These are phyloP conservation scores for Penicillium arizonense DNA, from an alignment of 495 filamentous ascomycete genomes.

Conservation along the genomic window DNA sequence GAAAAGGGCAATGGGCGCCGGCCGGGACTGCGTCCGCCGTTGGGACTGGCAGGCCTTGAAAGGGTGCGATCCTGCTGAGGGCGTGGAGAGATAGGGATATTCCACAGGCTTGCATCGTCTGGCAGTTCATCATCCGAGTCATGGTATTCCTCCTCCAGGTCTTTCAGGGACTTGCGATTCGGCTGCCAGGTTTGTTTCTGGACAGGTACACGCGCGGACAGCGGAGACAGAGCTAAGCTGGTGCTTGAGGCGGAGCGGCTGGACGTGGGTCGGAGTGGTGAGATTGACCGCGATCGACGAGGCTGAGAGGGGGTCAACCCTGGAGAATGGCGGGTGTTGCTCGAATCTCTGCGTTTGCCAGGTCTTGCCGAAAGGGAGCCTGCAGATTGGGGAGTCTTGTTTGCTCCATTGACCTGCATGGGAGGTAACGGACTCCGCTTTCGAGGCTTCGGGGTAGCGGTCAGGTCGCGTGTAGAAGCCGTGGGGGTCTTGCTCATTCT, in stretches of 20 bases:
- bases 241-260: conserved; percentile 31
- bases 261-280: conserved; percentile 34
- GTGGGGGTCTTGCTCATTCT: conserved; percentile 31
- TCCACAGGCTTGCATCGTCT: conserved; percentile 86
- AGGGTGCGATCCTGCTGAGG: conserved; percentile 64
- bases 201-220: conserved; percentile 27
- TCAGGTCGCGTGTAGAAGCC: conserved; percentile 41
- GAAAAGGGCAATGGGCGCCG: conserved; percentile 41
- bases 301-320: conserved; percentile 25
- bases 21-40: conserved; percentile 41
- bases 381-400: conserved; percentile 18
- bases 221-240: conserved; percentile 40
- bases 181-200: conserved; percentile 66
- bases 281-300: conserved; percentile 42
- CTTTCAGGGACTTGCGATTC: conserved; percentile 70
- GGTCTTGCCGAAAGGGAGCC: conserved; percentile 21
- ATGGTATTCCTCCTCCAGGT: conserved; percentile 84
- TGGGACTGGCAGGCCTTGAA: conserved; percentile 52
- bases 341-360: conserved; percentile 25
- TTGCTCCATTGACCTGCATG: conserved; percentile 28
- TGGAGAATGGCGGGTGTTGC: conserved; percentile 20
- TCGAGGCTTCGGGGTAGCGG: conserved; percentile 38
- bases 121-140: conserved; percentile 92
- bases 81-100: conserved; percentile 91
- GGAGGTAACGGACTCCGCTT: conserved; percentile 43